A percentile compares a stretch with the other conserved stretches of the same genome.
phyloP scores from a whole-genome alignment of 2,329 filamentous ascomycete species.

The Fusarium continuum region DNA sequence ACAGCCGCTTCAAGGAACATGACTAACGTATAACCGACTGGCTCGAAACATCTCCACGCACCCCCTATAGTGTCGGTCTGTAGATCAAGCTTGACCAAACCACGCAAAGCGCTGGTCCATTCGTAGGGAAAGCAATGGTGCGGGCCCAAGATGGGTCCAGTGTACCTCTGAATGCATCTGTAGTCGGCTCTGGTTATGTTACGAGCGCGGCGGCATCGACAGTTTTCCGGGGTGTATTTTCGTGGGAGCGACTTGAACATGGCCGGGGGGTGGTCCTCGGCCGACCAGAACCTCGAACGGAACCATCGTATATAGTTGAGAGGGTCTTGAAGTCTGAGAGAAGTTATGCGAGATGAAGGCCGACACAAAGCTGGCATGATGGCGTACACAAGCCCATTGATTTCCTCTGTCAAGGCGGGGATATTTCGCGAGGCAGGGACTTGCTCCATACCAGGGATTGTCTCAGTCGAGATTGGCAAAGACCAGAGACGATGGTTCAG shows the following conservation, averaged over 20 bases:
- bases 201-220: no score
- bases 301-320: neutral
- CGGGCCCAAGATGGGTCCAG: no score
- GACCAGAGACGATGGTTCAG: no score
- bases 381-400: neutral
- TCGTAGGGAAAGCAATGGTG: neutral
- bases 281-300: neutral
- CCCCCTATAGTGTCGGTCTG: neutral
- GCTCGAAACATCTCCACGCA: neutral
- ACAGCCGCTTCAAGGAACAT: neutral
- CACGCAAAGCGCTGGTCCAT: neutral
- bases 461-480: no score
- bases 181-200: no score
- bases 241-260: neutral
- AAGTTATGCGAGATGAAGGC: neutral
- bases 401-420: neutral
- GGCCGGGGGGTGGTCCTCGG: neutral
- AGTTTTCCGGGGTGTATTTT: no score
- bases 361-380: neutral
- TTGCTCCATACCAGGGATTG: no score
- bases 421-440: no score
- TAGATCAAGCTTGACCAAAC: neutral
- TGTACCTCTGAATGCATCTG: no score
- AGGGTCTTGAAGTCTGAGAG: neutral
- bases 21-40: neutral